Conservation (phyloP, 768 basidiomycete species). For the Tephrocybe sp. region DNA sequence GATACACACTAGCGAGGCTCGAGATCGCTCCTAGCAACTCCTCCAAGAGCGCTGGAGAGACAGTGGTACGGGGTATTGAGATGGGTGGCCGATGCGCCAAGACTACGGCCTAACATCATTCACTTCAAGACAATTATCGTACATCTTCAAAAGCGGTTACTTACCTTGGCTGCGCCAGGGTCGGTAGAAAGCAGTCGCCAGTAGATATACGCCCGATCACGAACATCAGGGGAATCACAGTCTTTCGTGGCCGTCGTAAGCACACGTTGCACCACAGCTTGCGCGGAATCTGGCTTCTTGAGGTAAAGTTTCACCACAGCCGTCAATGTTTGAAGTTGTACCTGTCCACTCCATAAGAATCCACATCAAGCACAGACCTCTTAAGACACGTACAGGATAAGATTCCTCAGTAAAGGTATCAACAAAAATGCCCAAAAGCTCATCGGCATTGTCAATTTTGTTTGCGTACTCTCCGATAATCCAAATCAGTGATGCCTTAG, state of each 20-base stretch:
- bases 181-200: slow-evolving; percentile 95
- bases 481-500: slow-evolving; percentile 97
- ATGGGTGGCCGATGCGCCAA: slow-evolving; percentile 92
- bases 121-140: background rate
- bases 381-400: slow-evolving; percentile 60
- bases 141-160: slow-evolving; percentile 6
- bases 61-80: slow-evolving; percentile 86
- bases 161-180: slow-evolving; percentile 90
- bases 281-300: slow-evolving; percentile 90
- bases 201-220: slow-evolving; percentile 97
- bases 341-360: slow-evolving; percentile 30
- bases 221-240: slow-evolving; percentile 94
- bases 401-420: slow-evolving; percentile 93
- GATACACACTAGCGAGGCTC: slow-evolving; percentile 90
- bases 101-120: slow-evolving; percentile 61
- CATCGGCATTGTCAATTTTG: slow-evolving; percentile 96
- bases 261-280: slow-evolving; percentile 88
- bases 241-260: slow-evolving; percentile 94
- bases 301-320: slow-evolving; percentile 97
- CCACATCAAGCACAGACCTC: background rate
- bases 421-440: slow-evolving; percentile 85
- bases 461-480: slow-evolving; percentile 98
- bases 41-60: slow-evolving; percentile 82
- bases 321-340: slow-evolving; percentile 81
- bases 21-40: slow-evolving; percentile 91